Evolutionary conservation across 2,329 filamentous ascomycete species (phyloP), one percentile per base, ranked within the genome.

Genomic region (Pezicula neosporulosa): DNA sequence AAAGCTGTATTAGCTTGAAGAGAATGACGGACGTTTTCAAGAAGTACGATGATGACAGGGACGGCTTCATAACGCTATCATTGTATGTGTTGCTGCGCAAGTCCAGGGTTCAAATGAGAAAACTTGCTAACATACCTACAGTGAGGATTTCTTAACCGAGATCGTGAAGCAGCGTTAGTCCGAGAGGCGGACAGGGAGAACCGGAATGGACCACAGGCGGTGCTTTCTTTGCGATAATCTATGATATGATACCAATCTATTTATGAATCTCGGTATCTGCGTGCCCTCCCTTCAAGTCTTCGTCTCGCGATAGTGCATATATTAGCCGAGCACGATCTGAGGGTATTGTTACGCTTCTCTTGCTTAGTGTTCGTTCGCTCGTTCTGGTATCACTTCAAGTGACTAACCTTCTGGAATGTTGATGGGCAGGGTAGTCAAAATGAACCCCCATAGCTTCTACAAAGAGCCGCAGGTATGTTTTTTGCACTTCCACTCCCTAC

Each of bases 1-100:
- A 99, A 77, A 90, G 90, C 48, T 97, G 94, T 70, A 97, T 99
- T 67, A 91, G 85, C 62, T 77, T 99, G 64, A 97, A 97, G 81
- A 82, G 94, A 62, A 97, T 99, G 93, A 99, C 94, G 54, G 94
- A 99, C 70, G 91, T 96, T 27, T 99, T 99, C 70, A 99, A 99
- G 79, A 93, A 92, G 72, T 99, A 97, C 69, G 94, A 99, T 62
- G 89, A 96, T 64, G 94, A 99, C 70, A 83, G 94, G 39, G 94
- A 97, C 71, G 94, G 94, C 2, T 97, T 92, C 68, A 89, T 92
- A 61, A 92, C 87, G 4, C 71, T 92, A 49, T 89, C 86, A 67
- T 92, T 92, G 63, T 66, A 58, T 57, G 63, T 51, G 9, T 24
- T 24, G 12, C 42, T 30, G n/a, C n/a, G 24, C 24, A 6, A 24